Conservation (phyloP, 768 basidiomycete genomes). For the Tricholoma bakamatsutake region DNA sequence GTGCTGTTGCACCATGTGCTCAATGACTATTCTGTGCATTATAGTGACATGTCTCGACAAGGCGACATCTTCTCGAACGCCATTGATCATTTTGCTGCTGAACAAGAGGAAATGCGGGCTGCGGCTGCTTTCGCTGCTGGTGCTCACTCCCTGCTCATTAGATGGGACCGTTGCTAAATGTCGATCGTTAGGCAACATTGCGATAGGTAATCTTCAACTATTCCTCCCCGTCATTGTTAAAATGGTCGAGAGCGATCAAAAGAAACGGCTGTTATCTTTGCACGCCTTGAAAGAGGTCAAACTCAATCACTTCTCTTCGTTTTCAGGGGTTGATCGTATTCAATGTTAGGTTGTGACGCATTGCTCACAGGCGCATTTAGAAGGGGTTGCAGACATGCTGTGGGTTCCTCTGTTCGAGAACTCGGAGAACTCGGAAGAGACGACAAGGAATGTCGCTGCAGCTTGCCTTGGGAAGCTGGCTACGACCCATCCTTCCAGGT, state of each 20-base stretch:
- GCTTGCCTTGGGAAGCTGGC: constrained; percentile 96
- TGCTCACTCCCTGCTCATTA: constrained; percentile 23
- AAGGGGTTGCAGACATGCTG: constrained; percentile 79
- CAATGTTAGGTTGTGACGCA: constrained; percentile 77
- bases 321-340: neutral
- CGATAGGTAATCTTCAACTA: constrained; percentile 84
- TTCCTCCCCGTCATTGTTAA: constrained; percentile 85
- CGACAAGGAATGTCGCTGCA: constrained; percentile 89
- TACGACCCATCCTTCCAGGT: constrained; percentile 83
- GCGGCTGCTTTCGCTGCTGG: constrained; percentile 95
- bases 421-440: constrained; percentile 86
- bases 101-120: constrained; percentile 81
- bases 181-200: constrained; percentile 70
- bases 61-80: constrained; percentile 70
- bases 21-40: constrained; percentile 1
- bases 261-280: constrained; percentile 78
- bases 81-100: constrained; percentile 67
- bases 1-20: constrained; percentile 2
- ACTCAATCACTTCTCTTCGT: neutral
- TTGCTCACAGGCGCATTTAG: constrained; percentile 78
- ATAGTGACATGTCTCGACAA: constrained; percentile 85
- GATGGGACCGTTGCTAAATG: neutral
- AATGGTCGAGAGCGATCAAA: constrained; percentile 65
- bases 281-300: constrained; percentile 91
- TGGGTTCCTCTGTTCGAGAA: constrained; percentile 93